These are phyloP conservation scores for Myxozyma kluyveri DNA, from an alignment of 805 yeast species.

Conservation along the genomic window DNA sequence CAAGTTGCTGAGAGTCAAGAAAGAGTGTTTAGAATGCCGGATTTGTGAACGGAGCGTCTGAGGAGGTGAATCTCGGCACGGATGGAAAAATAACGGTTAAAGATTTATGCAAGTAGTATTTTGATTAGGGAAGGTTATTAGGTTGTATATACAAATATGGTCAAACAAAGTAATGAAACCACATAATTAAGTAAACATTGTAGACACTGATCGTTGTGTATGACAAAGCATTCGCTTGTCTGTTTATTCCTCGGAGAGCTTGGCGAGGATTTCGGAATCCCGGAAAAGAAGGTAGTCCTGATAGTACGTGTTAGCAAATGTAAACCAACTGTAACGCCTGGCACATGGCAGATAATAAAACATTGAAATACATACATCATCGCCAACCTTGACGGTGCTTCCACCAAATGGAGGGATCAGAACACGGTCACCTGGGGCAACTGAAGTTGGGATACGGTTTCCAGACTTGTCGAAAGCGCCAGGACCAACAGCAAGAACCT, in stretches of 20 bases:
- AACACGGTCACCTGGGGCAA: conserved; percentile 87
- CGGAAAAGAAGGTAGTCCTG: conserved; percentile 64
- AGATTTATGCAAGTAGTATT: no score
- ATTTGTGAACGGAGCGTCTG: conserved; percentile 47
- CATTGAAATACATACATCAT: conserved; percentile 49
- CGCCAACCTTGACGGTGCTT: conserved; percentile 79
- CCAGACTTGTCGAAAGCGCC: conserved; percentile 80
- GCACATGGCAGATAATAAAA: not conserved
- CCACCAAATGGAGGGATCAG: conserved; percentile 96
- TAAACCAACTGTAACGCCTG: not conserved
- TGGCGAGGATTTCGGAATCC: conserved; percentile 93
- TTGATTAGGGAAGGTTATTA: no score
- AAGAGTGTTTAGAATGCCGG: conserved; percentile 85
- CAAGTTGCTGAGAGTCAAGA: conserved; percentile 67
- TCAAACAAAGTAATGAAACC: no score
- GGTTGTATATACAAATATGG: no score
- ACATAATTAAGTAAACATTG: no score
- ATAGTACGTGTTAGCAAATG: not conserved
- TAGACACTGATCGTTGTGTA: no score
- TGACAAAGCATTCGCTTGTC: no score
- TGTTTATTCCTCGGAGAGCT: conserved; percentile 59
- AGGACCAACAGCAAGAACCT: conserved; percentile 93
- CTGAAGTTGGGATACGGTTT: conserved; percentile 65
- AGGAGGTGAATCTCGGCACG: not conserved
- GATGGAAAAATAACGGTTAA: not conserved